Conservation (phyloP, 768 basidiomycete species). For the Lactarius quietus region DNA sequence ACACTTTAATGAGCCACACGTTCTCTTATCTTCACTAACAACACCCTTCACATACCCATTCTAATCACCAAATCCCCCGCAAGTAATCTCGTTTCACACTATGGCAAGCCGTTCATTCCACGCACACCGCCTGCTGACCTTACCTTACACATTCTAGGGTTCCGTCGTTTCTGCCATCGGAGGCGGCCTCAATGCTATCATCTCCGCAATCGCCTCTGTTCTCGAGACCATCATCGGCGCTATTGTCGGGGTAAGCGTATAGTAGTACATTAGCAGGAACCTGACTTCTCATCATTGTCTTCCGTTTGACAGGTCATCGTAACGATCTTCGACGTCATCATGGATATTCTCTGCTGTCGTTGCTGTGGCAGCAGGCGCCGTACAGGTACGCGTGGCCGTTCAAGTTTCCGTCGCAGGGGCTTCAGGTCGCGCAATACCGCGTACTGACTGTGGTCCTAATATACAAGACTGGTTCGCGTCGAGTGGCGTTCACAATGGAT, state of each 20-base stretch:
- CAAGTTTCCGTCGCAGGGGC: neutral
- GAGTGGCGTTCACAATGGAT: neutral
- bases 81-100: neutral
- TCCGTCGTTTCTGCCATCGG: constrained; percentile 65
- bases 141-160: constrained; percentile 39
- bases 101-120: neutral
- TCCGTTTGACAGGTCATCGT: constrained; percentile 48
- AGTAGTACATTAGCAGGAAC: too few relatives aligned
- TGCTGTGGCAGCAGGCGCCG: constrained; percentile 33
- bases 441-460: neutral
- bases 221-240: constrained; percentile 57
- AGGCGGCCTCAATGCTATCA: constrained; percentile 51
- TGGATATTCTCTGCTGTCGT: constrained; percentile 45
- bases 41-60: too few relatives aligned
- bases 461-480: neutral
- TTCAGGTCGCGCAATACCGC: neutral
- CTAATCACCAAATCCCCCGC: too few relatives aligned
- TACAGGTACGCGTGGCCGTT: neutral
- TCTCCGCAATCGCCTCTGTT: constrained; percentile 57
- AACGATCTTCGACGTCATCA: constrained; percentile 59
- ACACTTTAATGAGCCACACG: too few relatives aligned
- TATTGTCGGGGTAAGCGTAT: constrained; percentile 50
- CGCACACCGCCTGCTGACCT: neutral
- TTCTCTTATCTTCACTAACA: too few relatives aligned
- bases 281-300: neutral